Evolutionary conservation across 1,139 yeast species (phyloP), one percentile per base, ranked within the genome.

Genomic region (Debaryomycetaceae sp.): DNA sequence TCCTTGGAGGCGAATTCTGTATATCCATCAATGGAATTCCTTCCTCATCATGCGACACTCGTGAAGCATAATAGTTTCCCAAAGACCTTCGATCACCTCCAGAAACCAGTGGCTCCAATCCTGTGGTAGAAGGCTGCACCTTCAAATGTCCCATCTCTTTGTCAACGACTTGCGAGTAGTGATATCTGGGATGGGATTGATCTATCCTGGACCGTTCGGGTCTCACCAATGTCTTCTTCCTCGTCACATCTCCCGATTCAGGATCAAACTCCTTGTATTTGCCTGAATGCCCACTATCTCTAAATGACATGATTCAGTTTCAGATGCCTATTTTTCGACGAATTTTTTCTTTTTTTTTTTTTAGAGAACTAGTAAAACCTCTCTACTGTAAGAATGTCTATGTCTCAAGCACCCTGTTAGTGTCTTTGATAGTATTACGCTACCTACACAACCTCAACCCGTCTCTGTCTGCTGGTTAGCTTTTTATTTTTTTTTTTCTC

Each of bases 111-210:
- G 95, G 95, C 50, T 84, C 86, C 39, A 81, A 70, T 3, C 95
- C 95, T 2, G 92, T 83, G 3, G 83, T 61, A 1, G 89, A 79
- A 1, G 95, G 91, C 50, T 76, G 81, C 34, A 87, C 78, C 43
- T 65, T 67, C 45, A 87, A 65, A 52, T 82, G 83, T 44, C 70
- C 73, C 4, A 83, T 69, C 48, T 82, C 81, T 52, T 84, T 87
- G 42, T 82, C 79, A 7, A 92, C 84, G 18, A 84, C 83, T 51
- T 85, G 91, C n/a, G 88, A 77, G 60, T 87, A 87, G 58, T 86
- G 91, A 60, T 73, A 85, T 42, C 83, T 79, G 2, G 92, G 94
- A 56, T 86, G 87, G 44, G 74, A 75, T 11, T 78, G 81, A 48
- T 75, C 70, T 47, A 85, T 67, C 41, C 89, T 69, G 37, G 83